Base-by-base conservation (phyloP, 2,329 filamentous ascomycete genomes). In the Cordyceps javanica region DNA sequence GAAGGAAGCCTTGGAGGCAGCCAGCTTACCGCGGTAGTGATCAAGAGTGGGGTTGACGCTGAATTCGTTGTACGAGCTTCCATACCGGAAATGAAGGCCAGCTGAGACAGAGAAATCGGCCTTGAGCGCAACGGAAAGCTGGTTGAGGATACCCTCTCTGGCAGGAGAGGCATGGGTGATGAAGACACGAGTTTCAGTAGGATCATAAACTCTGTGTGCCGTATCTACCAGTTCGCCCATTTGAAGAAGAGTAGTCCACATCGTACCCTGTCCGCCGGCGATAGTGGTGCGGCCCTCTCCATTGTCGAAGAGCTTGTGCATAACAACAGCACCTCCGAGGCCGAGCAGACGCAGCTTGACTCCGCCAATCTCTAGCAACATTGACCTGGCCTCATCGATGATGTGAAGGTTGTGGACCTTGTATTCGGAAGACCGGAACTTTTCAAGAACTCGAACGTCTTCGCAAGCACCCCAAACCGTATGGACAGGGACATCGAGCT, bases 281-380 rank as follows among this genome's bases (percentile, higher is more conserved):
- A 99, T 99, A 2, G 95, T 99, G 52, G 94, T 99, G 73, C 93
- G 87, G 60, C 94, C 94, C 70, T 99, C 94, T 56, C 94, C 94
- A 65, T 99, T 99, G 73, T 99, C 94, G 69, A 99, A 99, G 19
- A 99, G 84, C 81, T 99, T 99, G 81, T 99, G 94, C 91, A 99
- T 99, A 60, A 99, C 94, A 5, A 99, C 93, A 7, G 94, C 94
- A 67, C 94, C 94, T 63, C 94, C 94, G 34, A 99, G 81, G 61
- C 94, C 94, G 30, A 99, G 83, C 51, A 99, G 82, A 67, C 94
- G 89, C 63, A 99, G 85, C 82, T 97, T 97, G 57, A 99, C 91
- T 58, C 94, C 94, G 58, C 93, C 94, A 60, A 97, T 81, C 75
- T 99, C 94, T 59, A 99, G 82, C 65, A 99, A 80, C 79, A 96